Conservation (phyloP, 768 basidiomycete genomes). For the Lactarius hengduanensis region DNA sequence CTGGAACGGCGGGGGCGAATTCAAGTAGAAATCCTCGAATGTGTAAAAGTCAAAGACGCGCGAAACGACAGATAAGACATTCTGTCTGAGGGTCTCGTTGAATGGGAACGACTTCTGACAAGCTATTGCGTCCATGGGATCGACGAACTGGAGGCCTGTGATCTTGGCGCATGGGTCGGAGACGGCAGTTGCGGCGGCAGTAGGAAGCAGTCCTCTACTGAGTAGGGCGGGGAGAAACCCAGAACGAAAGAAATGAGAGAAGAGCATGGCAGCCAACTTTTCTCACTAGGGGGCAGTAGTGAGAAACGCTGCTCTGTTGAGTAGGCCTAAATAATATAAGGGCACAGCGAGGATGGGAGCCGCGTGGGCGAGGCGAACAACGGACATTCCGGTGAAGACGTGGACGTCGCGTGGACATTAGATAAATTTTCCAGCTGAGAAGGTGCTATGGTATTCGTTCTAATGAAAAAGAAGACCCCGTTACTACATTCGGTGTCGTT, state of each 20-base stretch:
- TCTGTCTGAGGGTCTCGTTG: slow-evolving; percentile 40
- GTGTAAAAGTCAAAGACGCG: slow-evolving; percentile 42
- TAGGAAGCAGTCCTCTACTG: not conserved
- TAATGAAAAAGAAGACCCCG: not conserved
- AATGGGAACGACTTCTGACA: slow-evolving; percentile 40
- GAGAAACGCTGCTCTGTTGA: not conserved
- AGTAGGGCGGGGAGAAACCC: not conserved
- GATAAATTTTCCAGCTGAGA: not conserved
- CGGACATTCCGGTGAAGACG: not conserved
- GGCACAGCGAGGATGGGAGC: slow-evolving; percentile 3
- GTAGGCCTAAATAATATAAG: not conserved
- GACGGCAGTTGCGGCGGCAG: not conserved
- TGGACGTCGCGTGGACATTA: no score
- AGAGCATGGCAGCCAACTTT: not conserved
- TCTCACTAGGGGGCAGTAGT: not conserved
- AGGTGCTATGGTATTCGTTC: not conserved
- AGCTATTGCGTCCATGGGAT: slow-evolving; percentile 55
- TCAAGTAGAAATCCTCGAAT: slow-evolving; percentile 41
- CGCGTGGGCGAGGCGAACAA: not conserved
- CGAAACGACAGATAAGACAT: slow-evolving; percentile 37
- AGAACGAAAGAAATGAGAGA: not conserved
- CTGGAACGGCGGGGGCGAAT: slow-evolving; percentile 40
- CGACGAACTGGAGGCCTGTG: slow-evolving; percentile 43
- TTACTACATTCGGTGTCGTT: not conserved
- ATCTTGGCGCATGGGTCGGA: slow-evolving; percentile 39